These are phyloP conservation scores for Rubia peregrina DNA, from an alignment of 305 asterid genomes.

Conservation along the genomic window DNA sequence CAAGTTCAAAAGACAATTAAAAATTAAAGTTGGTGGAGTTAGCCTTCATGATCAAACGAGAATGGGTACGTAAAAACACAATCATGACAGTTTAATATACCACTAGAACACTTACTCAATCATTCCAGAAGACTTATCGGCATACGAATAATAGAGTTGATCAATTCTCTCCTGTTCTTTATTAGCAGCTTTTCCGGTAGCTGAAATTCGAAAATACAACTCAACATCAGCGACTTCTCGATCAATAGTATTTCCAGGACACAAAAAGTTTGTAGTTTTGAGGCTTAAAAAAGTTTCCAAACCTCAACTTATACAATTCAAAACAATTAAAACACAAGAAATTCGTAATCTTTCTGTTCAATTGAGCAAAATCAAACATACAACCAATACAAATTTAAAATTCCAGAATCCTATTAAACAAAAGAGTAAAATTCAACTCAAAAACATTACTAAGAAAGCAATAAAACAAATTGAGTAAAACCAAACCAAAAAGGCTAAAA, in stretches of 20 bases:
- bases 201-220: conserved; percentile 32
- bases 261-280: not conserved
- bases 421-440: not conserved
- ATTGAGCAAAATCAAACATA: not conserved
- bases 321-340: not conserved
- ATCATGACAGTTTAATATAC: not conserved
- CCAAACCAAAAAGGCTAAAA: not conserved
- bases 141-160: conserved; percentile 60
- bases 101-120: conserved; percentile 64
- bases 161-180: conserved; percentile 86
- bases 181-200: conserved; percentile 77
- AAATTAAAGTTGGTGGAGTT: not conserved
- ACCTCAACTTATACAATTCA: too few species aligned
- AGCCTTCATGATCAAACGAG: not conserved
- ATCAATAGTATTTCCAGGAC: not conserved
- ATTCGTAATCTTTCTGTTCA: not conserved
- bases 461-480: not conserved
- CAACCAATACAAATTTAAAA: not conserved
- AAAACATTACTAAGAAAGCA: not conserved
- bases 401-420: not conserved
- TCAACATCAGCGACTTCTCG: conserved; percentile 12
- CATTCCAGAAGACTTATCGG: conserved; percentile 37
- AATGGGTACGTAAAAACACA: not conserved
- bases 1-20: not conserved
- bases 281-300: not conserved